These are phyloP conservation scores for Termitomyces bulborhizus DNA, from an alignment of 768 basidiomycete genomes.

Conservation along the genomic window DNA sequence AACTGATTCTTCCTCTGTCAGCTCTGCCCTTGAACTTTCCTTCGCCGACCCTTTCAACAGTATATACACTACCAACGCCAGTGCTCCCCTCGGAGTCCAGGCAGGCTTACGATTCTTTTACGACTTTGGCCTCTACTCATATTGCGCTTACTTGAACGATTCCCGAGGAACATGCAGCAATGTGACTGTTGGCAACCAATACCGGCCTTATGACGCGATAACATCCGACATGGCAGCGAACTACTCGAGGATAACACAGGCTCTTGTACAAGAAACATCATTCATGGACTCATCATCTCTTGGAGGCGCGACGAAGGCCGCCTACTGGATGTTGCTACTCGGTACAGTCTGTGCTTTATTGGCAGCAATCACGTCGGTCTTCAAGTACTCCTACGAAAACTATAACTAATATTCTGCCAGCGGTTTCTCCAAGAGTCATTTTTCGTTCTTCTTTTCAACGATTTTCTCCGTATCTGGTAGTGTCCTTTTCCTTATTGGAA, in stretches of 20 bases:
- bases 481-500: conserved; percentile 60
- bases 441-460: conserved; percentile 65
- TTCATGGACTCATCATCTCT: conserved; percentile 59
- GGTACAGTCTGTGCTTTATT: conserved; percentile 64
- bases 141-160: conserved; percentile 65
- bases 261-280: conserved; percentile 44
- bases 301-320: conserved; percentile 57
- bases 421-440: conserved; percentile 57
- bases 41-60: conserved; percentile 52
- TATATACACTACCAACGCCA: conserved; percentile 63
- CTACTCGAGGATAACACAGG: conserved; percentile 49
- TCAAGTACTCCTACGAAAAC: conserved; percentile 1
- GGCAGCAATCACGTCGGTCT: conserved; percentile 59
- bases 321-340: conserved; percentile 70
- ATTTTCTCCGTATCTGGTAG: conserved; percentile 54
- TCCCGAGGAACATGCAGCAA: conserved; percentile 61
- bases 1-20: conserved; percentile 18
- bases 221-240: conserved; percentile 63
- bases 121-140: conserved; percentile 75
- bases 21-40: conserved; percentile 42
- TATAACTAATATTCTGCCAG: conserved; percentile 28
- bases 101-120: conserved; percentile 67
- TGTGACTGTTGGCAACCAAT: conserved; percentile 49
- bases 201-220: conserved; percentile 60
- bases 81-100: conserved; percentile 48